Base-by-base conservation (phyloP, 768 basidiomycete species). In the Neoboletus subvelutipes region DNA sequence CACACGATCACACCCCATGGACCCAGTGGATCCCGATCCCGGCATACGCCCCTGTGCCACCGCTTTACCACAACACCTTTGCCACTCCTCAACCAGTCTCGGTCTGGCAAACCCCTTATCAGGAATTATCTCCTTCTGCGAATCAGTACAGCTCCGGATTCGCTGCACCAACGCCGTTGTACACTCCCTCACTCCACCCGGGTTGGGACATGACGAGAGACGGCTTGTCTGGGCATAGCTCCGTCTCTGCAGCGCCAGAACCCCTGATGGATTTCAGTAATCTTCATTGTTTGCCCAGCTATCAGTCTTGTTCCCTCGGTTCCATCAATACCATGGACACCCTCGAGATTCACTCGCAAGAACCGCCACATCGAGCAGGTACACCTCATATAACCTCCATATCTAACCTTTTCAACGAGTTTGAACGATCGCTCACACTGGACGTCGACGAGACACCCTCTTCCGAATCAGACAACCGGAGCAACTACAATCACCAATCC, bases 371-470 rank as follows among this genome's bases (percentile, higher is more conserved):
- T n/a, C 22, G 4, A 11, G 11, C 37, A 22, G 45, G n/a, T 15
- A 28, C 22, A 33, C 43, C 42, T 18, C 45, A 42, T 17, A 3
- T 28, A 1, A 31, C 29, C n/a, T 52, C 54, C 29, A 7, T 63
- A 12, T 34, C 53, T 17, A 40, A 37, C 29, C 47, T 63, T 13
- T 45, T 53, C 10, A 41, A 54, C 15, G 54, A 50, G 1, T 64
- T 63, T 22, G 54, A 64, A 29, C 51, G 45, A 31, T 51, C 31
- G 6, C 43, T 64, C 33, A 61, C 26, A 20, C 41, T 56, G 15
- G 20, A 34, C 11, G 15, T 24, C 13, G 34, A 58, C 34, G 47
- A 57, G 26, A 17, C 20, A 10, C 42, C 18, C 13, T 31, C 41
- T n/a, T 50, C 33, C 12, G 18, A 11, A 46, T 6, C 26, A 49